These are phyloP conservation scores for Gautieria morchelliformis DNA, from an alignment of 768 basidiomycete species.

Conservation along the genomic window DNA sequence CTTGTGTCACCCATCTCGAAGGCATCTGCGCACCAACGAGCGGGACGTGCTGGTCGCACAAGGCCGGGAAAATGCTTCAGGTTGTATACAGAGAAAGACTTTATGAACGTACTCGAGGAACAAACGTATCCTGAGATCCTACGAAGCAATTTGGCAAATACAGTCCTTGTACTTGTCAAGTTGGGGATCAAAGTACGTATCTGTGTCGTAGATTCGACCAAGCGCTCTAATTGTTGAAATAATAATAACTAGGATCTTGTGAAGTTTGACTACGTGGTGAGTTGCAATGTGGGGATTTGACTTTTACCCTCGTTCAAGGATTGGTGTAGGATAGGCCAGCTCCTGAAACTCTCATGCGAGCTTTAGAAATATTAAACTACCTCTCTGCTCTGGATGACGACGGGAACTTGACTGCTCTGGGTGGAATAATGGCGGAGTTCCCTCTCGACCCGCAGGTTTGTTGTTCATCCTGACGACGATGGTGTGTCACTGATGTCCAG, in stretches of 20 bases:
- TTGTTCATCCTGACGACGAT: not conserved
- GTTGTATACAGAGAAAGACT: conserved; percentile 94
- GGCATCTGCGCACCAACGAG: conserved; percentile 91
- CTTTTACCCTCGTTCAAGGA: not conserved
- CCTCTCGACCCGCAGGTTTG: conserved; percentile 95
- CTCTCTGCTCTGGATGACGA: conserved; percentile 91
- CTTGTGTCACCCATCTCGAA: conserved; percentile 94
- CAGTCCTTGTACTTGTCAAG: conserved; percentile 89
- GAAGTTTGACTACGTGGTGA: conserved; percentile 66
- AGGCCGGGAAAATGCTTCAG: conserved; percentile 96
- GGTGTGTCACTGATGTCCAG: not conserved
- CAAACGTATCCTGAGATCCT: conserved; percentile 97
- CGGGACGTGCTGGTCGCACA: conserved; percentile 93
- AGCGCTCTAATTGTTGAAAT: not conserved
- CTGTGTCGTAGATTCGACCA: not conserved
- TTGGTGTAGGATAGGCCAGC: conserved; percentile 64
- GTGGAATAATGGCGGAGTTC: conserved; percentile 93
- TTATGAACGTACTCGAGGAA: conserved; percentile 90
- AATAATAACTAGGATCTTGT: conserved; percentile 59
- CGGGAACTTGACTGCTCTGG: conserved; percentile 79
- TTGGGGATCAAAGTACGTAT: conserved; percentile 75
- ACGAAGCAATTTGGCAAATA: conserved; percentile 86
- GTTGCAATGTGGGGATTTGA: conserved; percentile 3
- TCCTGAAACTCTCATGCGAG: conserved; percentile 95
- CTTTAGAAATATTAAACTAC: conserved; percentile 87